A percentile compares a stretch with the other conserved stretches of the same genome.
These are phyloP conservation scores for Tricholoma bakamatsutake DNA, from an alignment of 768 basidiomycete species.

Conservation along the genomic window DNA sequence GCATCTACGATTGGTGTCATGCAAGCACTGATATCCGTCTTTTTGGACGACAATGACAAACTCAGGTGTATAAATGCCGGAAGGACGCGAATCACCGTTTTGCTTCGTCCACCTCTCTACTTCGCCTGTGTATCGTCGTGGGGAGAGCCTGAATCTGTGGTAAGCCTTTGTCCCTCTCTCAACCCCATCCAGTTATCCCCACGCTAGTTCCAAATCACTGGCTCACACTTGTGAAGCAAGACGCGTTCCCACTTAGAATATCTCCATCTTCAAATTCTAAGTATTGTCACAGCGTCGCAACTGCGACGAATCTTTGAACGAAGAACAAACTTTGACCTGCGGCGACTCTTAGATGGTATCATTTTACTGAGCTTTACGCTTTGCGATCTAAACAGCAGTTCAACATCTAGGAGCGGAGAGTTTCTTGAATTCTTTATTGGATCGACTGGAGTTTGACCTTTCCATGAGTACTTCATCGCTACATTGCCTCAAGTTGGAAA, in stretches of 20 bases:
- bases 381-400: neutral
- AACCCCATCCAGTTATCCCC: neutral
- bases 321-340: conserved; percentile 87
- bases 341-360: conserved; percentile 66
- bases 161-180: conserved; percentile 35
- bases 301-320: conserved; percentile 82
- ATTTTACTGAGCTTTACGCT: neutral
- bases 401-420: conserved; percentile 63
- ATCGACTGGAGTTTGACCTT: conserved; percentile 69
- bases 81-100: conserved; percentile 75
- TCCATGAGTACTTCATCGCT: conserved; percentile 78
- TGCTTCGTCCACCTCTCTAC: conserved; percentile 84
- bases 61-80: conserved; percentile 81
- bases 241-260: conserved; percentile 92
- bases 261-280: conserved; percentile 88
- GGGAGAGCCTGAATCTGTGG: conserved; percentile 95
- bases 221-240: conserved; percentile 60
- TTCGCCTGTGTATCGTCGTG: conserved; percentile 88
- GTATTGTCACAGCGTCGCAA: conserved; percentile 82
- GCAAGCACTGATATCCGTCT: conserved; percentile 94
- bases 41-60: conserved; percentile 88
- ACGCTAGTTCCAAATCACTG: conserved; percentile 1
- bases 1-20: conserved; percentile 86
- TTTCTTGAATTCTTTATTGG: conserved; percentile 69
- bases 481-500: conserved; percentile 73